Percentiles rank a stretch among this genome's conserved stretches.
Evolutionary conservation across 2,329 filamentous ascomycete species (phyloP).

Genomic region (Fusarium phyllophilum): DNA sequence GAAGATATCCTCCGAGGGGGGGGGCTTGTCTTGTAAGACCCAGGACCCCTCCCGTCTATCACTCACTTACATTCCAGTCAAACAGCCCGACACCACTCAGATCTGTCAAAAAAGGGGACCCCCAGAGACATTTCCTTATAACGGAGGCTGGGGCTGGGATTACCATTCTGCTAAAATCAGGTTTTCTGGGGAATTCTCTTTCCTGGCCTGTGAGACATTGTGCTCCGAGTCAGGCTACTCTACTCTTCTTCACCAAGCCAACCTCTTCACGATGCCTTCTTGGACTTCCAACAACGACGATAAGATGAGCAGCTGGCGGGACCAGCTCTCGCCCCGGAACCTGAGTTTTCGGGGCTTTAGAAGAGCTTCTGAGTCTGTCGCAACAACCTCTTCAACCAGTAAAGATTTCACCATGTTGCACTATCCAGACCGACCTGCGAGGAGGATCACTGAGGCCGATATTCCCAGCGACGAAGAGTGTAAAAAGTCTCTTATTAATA

Average conservation of each 20-base stretch:
- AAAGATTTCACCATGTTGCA: constrained; percentile 38
- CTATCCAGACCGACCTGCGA: constrained; percentile 37
- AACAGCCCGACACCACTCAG: constrained; percentile 17
- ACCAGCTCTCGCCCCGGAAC: constrained; percentile 32
- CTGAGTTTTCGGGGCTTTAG: constrained; percentile 35
- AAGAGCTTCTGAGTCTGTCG: constrained; percentile 31
- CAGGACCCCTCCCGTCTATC: constrained; percentile 25
- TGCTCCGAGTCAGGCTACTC: background rate
- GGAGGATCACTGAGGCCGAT: constrained; percentile 30
- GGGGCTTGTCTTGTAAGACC: background rate
- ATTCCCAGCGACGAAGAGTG: constrained; percentile 42
- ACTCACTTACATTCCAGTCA: constrained; percentile 37
- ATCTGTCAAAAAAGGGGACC: background rate
- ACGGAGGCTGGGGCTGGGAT: constrained; percentile 3
- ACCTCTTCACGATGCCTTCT: constrained; percentile 27
- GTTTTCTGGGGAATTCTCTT: constrained; percentile 3
- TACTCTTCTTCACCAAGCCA: background rate
- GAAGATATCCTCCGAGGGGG: constrained; percentile 1
- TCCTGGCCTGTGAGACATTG: constrained; percentile 23
- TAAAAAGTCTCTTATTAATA: constrained; percentile 20
- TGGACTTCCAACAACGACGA: constrained; percentile 29
- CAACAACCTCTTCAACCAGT: background rate
- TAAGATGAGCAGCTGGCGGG: constrained; percentile 38
- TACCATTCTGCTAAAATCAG: background rate
- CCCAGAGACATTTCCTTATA: constrained; percentile 20